Evolutionary conservation across 148 eudicot species (phyloP).

Genomic region (Arbutus unedo): DNA sequence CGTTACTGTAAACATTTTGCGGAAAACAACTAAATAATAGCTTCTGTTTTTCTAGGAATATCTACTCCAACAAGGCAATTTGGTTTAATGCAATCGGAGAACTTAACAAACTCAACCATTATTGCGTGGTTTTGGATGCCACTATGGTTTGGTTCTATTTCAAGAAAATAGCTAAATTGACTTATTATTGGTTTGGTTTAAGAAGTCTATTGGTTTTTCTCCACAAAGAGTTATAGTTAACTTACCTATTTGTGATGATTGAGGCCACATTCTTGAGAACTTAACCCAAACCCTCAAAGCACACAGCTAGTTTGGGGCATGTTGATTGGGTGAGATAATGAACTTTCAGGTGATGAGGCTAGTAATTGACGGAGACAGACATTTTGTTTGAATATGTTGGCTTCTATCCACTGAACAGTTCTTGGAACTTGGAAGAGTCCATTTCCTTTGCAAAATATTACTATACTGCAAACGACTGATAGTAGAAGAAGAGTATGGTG

Average conservation of each 20-base stretch:
- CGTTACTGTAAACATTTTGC: background rate
- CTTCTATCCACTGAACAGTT: background rate
- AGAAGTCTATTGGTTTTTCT: background rate
- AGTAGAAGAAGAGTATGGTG: background rate
- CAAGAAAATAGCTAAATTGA: background rate
- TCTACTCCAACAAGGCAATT: background rate
- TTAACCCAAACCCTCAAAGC: background rate
- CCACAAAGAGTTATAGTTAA: background rate
- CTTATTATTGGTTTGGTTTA: background rate
- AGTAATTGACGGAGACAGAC: background rate
- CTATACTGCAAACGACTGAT: background rate
- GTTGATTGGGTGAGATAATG: slow-evolving; percentile 8
- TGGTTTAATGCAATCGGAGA: background rate
- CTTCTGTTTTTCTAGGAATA: background rate
- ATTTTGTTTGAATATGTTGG: slow-evolving; percentile 7
- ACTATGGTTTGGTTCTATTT: slow-evolving; percentile 2
- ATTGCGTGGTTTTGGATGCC: slow-evolving; percentile 1
- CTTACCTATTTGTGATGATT: background rate
- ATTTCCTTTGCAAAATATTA: background rate
- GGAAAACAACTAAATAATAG: background rate
- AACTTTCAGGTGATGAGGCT: background rate
- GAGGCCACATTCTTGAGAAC: slow-evolving; percentile 7
- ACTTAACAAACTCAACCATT: background rate
- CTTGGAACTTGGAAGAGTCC: background rate
- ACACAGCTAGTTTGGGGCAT: background rate